Evolutionary conservation across 2,329 filamentous ascomycete genomes (phyloP), one percentile per base, ranked within the genome.

Genomic region (Diplodia mutila): DNA sequence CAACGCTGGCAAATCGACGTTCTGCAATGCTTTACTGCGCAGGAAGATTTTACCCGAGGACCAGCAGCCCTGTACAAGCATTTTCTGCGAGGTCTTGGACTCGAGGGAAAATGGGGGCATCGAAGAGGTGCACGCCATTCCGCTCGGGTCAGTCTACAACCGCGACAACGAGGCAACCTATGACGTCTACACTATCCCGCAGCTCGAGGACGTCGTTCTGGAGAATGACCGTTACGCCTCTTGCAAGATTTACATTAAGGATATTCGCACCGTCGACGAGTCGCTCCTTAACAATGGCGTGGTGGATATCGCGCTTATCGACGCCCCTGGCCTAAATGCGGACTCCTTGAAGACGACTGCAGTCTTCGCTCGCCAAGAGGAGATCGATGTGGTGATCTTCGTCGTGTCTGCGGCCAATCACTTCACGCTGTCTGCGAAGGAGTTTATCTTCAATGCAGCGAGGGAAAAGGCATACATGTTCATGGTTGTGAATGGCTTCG

Each of bases 401-500:
- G 95, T 99, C 39, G 95, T 99, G 5, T 97, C 94, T 12, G 95
- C 95, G 2, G 93, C 94, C 29, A 99, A 99, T 72, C 95, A 99
- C 80, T 98, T 99, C 76, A 99, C 95, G 0, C 89, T 97, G 66
- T 97, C 95, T 0, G 94, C 95, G n/a, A 96, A 92, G 80, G 95
- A 99, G 74, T 99, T 99, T 75, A 97, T 99, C 70, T 91, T 92
- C 84, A 94, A 94, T 61, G 95, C 95, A 1, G 95, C 95, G 0
- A 89, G 94, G 49, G 95, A 99, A 76, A 99, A 99, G 80, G 94
- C 95, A 0, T 99, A 99, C 76, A 94, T 99, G 70, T 99, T 99
- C 79, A 97, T 99, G 79, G 95, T 99, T 16, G 95, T 99, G 72
- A 99, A 99, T 77, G 94, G 94, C 21, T 99, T 93, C 74, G 95